These are phyloP conservation scores for Fusarium decemcellulare DNA, from an alignment of 2,329 filamentous ascomycete genomes.

Conservation along the genomic window DNA sequence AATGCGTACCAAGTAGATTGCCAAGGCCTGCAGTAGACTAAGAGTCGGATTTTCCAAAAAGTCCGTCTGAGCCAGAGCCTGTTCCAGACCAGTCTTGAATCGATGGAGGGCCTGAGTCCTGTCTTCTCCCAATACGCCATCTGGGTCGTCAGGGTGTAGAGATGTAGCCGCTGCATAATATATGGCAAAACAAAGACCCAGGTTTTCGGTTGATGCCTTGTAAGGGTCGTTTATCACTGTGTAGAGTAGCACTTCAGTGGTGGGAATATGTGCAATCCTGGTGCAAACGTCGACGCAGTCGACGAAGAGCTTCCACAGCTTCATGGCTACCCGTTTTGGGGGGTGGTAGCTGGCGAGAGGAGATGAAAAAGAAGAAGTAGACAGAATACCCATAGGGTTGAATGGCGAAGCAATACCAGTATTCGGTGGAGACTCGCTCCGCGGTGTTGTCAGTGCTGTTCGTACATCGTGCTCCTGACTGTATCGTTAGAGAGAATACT, in stretches of 20 bases:
- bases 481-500: background rate
- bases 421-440: slow-evolving; percentile 9
- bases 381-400: slow-evolving; percentile 53
- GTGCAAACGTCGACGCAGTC: slow-evolving; percentile 48
- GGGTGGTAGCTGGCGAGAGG: slow-evolving; percentile 44
- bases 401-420: slow-evolving; percentile 40
- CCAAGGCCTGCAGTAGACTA: slow-evolving; percentile 52
- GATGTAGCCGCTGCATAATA: slow-evolving; percentile 64
- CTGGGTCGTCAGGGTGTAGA: slow-evolving; percentile 55
- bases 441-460: slow-evolving; percentile 39
- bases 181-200: slow-evolving; percentile 62
- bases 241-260: slow-evolving; percentile 51
- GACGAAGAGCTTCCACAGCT: slow-evolving; percentile 50
- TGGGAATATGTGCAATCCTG: slow-evolving; percentile 49
- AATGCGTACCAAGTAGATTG: slow-evolving; percentile 54
- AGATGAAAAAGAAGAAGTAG: slow-evolving; percentile 35
- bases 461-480: slow-evolving; percentile 44
- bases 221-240: slow-evolving; percentile 49
- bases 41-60: slow-evolving; percentile 58
- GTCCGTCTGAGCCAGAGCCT: slow-evolving; percentile 55
- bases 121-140: slow-evolving; percentile 40
- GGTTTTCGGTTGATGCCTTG: slow-evolving; percentile 41
- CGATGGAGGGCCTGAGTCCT: slow-evolving; percentile 41
- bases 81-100: slow-evolving; percentile 54
- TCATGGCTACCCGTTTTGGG: slow-evolving; percentile 43